Evolutionary conservation across 176 grass and related monocot genomes (phyloP).

Genomic region (Lolium perenne): DNA sequence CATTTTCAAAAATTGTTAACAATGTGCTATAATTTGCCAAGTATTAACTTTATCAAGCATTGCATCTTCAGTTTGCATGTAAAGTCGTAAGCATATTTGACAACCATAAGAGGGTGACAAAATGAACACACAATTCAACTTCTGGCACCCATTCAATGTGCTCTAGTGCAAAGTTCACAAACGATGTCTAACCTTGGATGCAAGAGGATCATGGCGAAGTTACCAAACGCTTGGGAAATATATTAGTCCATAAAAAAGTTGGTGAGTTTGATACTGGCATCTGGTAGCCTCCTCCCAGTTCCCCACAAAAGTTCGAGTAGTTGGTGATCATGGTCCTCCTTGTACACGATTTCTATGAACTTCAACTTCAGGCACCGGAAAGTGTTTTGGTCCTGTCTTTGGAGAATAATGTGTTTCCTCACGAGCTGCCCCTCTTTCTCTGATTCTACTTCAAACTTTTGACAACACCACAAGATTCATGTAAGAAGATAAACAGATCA

Average conservation of each 20-base stretch:
- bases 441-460: background rate
- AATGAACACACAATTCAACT: background rate
- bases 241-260: background rate
- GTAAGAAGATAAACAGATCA: background rate
- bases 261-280: constrained; percentile 25
- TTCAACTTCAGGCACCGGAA: constrained; percentile 28
- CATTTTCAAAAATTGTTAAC: background rate
- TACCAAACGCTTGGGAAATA: background rate
- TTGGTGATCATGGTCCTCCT: constrained; percentile 3
- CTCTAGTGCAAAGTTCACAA: background rate
- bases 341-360: constrained; percentile 28
- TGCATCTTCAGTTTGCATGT: background rate
- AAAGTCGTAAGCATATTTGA: background rate
- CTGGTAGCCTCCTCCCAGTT: constrained; percentile 28
- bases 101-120: background rate
- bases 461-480: background rate
- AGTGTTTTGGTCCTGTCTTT: background rate
- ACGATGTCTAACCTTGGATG: background rate
- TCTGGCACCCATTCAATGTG: background rate
- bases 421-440: background rate
- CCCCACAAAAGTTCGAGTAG: constrained; percentile 31
- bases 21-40: background rate
- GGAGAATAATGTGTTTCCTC: constrained; percentile 29
- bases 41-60: background rate
- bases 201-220: background rate